Base-by-base conservation (phyloP, 2,329 filamentous ascomycete genomes). In the Colletotrichum noveboracense region DNA sequence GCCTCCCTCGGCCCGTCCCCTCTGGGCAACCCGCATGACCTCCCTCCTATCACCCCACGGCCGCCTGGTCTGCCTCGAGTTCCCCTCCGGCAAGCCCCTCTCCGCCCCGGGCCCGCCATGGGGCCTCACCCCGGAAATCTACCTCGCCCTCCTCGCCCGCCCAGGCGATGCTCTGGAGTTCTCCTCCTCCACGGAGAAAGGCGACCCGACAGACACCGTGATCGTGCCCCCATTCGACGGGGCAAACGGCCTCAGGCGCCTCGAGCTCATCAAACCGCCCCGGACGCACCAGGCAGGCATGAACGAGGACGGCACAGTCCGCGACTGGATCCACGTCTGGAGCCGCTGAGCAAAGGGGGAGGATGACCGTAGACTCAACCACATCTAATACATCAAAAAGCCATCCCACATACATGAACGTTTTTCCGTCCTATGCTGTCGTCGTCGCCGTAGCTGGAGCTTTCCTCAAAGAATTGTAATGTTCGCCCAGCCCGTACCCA, bases 401-500 rank as follows among this genome's bases (percentile, higher is more conserved):
- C 43, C 65, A 58, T 55, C 28, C 34, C 36, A 38, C 14, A 18
- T 9, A 9, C 30, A 21, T 34, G 21, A 9, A 2, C 13, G 16
- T 16, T 36, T 36, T 36, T 0, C 34, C 34, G 34, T 36, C 13
- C 0, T 36, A 36, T 36, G 34, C 34, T 1, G 34, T 36, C 34
- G 18, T 81, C 81, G 87, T 90, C 79, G 68, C 26, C 52, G 12
- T 26, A n/a, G 38, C 38, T 5, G 38, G 10, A 24, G 43, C n/a
- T 81, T 88, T 90, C 79, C 91, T 85, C 82, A 99, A 85, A 69
- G 96, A 98, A 83, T 99, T 99, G 86, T 99, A 99, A 86, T 99
- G 97, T 87, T 98, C 97, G 14, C 97, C 97, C 66, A 99, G 87
- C 2, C 96, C 96, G 84, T 97, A 98, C 65, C 95, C 95, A 86